These are phyloP conservation scores for Austroboletus novae-zelandiae DNA, from an alignment of 1,284 basidiomycete species.

Conservation along the genomic window DNA sequence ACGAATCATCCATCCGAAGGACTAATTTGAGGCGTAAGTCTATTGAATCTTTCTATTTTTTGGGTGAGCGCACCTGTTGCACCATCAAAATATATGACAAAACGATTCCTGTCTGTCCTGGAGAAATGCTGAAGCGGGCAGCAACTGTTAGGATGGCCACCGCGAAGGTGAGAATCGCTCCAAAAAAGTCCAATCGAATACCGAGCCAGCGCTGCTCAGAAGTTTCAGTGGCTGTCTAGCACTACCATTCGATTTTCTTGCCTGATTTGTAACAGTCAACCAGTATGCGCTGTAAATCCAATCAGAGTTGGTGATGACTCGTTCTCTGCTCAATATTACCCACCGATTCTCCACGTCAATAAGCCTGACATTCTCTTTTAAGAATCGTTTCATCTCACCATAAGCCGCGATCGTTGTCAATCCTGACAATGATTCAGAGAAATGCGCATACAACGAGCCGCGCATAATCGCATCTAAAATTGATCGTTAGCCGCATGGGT, in stretches of 20 bases:
- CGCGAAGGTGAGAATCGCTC: slow-evolving; percentile 72
- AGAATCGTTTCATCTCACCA: slow-evolving; percentile 68
- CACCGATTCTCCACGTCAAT: slow-evolving; percentile 85
- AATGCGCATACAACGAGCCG: slow-evolving; percentile 79
- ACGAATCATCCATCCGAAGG: slow-evolving; percentile 82
- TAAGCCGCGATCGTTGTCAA: slow-evolving; percentile 88
- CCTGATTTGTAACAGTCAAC: slow-evolving; percentile 80
- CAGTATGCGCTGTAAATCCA: slow-evolving; percentile 68
- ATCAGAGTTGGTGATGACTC: background rate
- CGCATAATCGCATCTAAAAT: slow-evolving; percentile 55
- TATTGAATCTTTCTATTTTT: background rate
- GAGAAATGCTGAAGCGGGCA: slow-evolving; percentile 71
- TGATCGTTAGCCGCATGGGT: background rate
- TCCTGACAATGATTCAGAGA: slow-evolving; percentile 86
- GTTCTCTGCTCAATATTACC: slow-evolving; percentile 7
- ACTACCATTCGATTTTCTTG: slow-evolving; percentile 19
- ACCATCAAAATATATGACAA: slow-evolving; percentile 77
- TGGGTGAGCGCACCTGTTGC: slow-evolving; percentile 46
- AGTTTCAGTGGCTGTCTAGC: background rate
- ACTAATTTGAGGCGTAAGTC: slow-evolving; percentile 31
- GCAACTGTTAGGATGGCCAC: slow-evolving; percentile 81
- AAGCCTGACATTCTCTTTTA: slow-evolving; percentile 70
- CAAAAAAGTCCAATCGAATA: slow-evolving; percentile 84
- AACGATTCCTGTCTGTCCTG: slow-evolving; percentile 74
- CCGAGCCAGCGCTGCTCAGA: slow-evolving; percentile 77